These are phyloP conservation scores for Vitis riparia DNA, from an alignment of 164 flowering plant genomes.

Conservation along the genomic window DNA sequence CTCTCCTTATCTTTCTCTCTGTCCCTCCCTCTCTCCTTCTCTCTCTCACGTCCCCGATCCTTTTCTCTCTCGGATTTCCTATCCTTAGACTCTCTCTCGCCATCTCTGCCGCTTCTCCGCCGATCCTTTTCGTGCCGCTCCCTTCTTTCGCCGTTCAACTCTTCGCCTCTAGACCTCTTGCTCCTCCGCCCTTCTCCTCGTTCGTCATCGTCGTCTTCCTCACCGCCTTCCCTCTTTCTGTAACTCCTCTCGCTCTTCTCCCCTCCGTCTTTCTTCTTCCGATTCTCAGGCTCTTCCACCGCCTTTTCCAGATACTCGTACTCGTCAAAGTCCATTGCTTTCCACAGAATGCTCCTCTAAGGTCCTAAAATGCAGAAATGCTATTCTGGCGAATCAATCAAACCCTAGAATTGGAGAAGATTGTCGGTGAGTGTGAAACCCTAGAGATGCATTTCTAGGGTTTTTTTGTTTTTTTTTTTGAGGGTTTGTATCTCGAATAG, in stretches of 20 bases:
- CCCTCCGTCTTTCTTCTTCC: constrained; percentile 25
- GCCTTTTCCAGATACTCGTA: constrained; percentile 90
- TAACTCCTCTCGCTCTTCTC: constrained; percentile 51
- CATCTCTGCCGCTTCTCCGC: constrained; percentile 27
- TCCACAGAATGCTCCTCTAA: too few species aligned
- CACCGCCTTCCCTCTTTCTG: constrained; percentile 42
- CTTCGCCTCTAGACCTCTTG: constrained; percentile 51
- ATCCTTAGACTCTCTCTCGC: constrained; percentile 15
- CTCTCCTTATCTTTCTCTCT: constrained; percentile 24
- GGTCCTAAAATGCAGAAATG: too few species aligned
- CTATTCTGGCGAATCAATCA: too few species aligned
- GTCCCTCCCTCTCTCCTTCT: constrained; percentile 25
- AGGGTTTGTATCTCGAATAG: background rate
- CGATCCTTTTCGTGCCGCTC: constrained; percentile 32
- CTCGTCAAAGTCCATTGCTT: constrained; percentile 91
- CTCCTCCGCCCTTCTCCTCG: constrained; percentile 24
- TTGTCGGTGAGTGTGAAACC: background rate
- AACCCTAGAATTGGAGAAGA: too few species aligned
- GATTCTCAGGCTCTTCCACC: constrained; percentile 57
- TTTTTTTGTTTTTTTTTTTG: background rate
- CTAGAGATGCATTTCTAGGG: constrained; percentile 5
- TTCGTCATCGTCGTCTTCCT: constrained; percentile 25
- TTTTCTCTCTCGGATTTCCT: constrained; percentile 31
- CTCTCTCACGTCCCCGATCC: constrained; percentile 26
- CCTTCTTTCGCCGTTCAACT: constrained; percentile 27